Percentiles rank a stretch among this genome's conserved stretches.
phyloP scores from a whole-genome alignment of 2,329 filamentous ascomycete species.

The Amesomyces nigricolor region DNA sequence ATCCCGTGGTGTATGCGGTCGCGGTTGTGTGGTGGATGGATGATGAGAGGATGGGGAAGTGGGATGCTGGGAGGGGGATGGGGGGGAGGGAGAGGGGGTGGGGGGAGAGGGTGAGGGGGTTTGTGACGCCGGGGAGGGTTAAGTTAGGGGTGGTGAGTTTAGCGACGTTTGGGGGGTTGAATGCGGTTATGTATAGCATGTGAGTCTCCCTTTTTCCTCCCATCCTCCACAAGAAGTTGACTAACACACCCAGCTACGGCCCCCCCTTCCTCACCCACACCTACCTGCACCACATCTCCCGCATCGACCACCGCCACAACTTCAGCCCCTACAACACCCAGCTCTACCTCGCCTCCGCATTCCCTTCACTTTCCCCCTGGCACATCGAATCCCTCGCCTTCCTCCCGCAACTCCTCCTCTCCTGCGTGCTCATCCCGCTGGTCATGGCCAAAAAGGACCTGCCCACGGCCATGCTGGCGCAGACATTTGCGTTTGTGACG shows the following conservation, averaged over 20 bases:
- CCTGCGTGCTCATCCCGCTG: slow-evolving; percentile 64
- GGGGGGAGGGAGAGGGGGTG: too few relatives aligned
- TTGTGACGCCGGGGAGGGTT: slow-evolving; percentile 51
- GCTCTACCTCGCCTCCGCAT: slow-evolving; percentile 76
- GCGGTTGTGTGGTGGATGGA: slow-evolving; percentile 79
- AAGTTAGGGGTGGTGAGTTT: slow-evolving; percentile 60
- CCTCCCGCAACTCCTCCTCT: slow-evolving; percentile 77
- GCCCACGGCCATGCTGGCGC: slow-evolving; percentile 78
- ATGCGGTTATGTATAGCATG: slow-evolving; percentile 70
- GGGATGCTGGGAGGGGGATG: not conserved
- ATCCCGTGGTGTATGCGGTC: slow-evolving; percentile 90
- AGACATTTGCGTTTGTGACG: slow-evolving; percentile 94
- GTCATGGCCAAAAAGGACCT: slow-evolving; percentile 75
- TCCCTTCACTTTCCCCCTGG: slow-evolving; percentile 32
- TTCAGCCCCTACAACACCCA: slow-evolving; percentile 95
- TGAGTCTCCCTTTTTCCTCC: slow-evolving; percentile 40
- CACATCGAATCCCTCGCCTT: slow-evolving; percentile 78
- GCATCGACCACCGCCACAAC: slow-evolving; percentile 95
- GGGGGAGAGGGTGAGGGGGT: not conserved
- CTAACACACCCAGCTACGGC: slow-evolving; percentile 52
- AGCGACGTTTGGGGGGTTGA: slow-evolving; percentile 67
- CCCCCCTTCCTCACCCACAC: slow-evolving; percentile 79
- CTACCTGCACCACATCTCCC: slow-evolving; percentile 85
- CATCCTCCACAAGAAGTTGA: not conserved
- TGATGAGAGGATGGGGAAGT: slow-evolving; percentile 38